Percentiles rank a stretch among this genome's conserved stretches.
phyloP scores from a whole-genome alignment of 148 eudicot genomes.

The Fallopia convolvulus region DNA sequence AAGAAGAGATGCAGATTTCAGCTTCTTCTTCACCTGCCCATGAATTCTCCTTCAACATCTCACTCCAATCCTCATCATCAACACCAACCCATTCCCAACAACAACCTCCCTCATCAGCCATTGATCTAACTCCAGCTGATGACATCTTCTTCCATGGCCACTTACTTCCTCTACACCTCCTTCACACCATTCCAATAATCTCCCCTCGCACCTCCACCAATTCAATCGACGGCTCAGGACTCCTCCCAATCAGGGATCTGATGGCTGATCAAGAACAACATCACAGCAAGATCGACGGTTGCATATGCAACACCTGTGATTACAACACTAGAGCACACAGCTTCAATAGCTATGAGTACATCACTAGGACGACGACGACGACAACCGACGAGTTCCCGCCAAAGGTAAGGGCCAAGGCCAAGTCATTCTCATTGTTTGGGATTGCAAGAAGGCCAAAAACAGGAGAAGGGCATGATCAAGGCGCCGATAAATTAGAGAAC shows the following conservation, averaged over 20 bases:
- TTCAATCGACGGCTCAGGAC: slow-evolving; percentile 43
- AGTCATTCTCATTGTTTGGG: slow-evolving; percentile 59
- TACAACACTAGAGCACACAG: neutral
- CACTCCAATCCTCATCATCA: slow-evolving; percentile 16
- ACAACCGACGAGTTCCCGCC: neutral
- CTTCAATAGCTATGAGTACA: neutral
- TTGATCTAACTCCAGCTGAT: slow-evolving; percentile 67
- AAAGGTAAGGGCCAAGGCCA: slow-evolving; percentile 25
- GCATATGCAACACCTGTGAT: neutral
- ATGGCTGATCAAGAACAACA: neutral
- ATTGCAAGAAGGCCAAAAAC: slow-evolving; percentile 5
- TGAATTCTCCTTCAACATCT: slow-evolving; percentile 41
- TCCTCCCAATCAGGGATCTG: slow-evolving; percentile 30
- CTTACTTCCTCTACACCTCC: slow-evolving; percentile 64
- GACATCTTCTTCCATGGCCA: slow-evolving; percentile 79
- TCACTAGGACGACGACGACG: neutral
- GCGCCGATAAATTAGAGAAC: neutral
- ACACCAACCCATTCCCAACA: neutral
- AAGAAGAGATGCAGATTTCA: slow-evolving; percentile 13
- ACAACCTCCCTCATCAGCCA: slow-evolving; percentile 18
- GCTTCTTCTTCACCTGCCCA: slow-evolving; percentile 32
- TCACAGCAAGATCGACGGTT: neutral
- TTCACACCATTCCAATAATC: slow-evolving; percentile 33
- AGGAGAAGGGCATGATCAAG: neutral
- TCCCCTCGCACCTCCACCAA: slow-evolving; percentile 60